Evolutionary conservation across 768 basidiomycete species (phyloP), one percentile per base, ranked within the genome.

Genomic region (Tubosaeta brunneosetosa): DNA sequence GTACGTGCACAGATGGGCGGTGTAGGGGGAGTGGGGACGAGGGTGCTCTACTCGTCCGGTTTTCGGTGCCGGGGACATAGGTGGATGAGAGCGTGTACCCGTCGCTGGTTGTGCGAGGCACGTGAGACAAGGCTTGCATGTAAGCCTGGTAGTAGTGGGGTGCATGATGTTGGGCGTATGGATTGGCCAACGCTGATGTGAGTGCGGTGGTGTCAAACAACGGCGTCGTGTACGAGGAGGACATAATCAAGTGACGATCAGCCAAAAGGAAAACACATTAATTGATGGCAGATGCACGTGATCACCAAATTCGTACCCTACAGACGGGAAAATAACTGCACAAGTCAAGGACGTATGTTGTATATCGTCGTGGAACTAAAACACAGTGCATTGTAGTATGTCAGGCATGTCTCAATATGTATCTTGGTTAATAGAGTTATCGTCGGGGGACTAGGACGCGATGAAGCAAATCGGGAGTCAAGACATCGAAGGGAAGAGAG

Each of bases 91-190:
- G 57, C 0, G 69, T 67, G 51, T 75, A 75, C 37, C 74, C 71
- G 45, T 73, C 65, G 10, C 66, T 29, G 45, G 64, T 71, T 2
- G 62, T 66, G 11, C 56, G 49, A 22, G 55, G 53, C 27, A 29
- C 27, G 42, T 59, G 58, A 16, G 58, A 38, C 34, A 44, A 57
- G 42, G 58, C 66, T 56, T 77, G 78, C 55, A 70, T 51, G 57
- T 81, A 81, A 22, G 80, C 81, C 58, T 82, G 81, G 19, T 76
- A 75, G 71, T 83, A 82, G 60, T 83, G 81, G 16, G 66, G 66
- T 51, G 64, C 62, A 63, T 63, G 44, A 19, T 57, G 49, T 49
- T 62, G 68, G 4, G 60, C 56, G 41, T 68, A 68, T 16, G 67
- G 67, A 27, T 71, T 70, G 16, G 57, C 48, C 57, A 69, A 43